Conservation (phyloP, 768 basidiomycete genomes). For the Lactarius vividus region DNA sequence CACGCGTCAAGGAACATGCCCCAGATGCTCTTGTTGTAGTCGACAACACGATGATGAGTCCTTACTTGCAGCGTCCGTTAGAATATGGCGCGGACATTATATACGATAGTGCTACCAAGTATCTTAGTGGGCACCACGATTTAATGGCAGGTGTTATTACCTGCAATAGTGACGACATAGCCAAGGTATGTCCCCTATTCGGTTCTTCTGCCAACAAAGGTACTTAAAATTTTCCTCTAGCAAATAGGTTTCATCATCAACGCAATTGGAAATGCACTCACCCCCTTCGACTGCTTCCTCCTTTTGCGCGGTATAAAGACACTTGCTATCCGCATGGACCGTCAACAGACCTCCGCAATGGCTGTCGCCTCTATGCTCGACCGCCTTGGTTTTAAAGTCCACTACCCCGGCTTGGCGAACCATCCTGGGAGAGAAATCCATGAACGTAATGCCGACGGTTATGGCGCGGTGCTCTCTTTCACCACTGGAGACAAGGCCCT, state of each 20-base stretch:
- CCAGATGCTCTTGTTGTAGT: conserved; percentile 83
- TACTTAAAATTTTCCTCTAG: conserved; percentile 39
- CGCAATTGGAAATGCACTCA: conserved; percentile 87
- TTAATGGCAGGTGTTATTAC: conserved; percentile 97
- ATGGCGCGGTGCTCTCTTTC: conserved; percentile 93
- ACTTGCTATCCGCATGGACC: conserved; percentile 91
- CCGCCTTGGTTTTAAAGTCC: conserved; percentile 80
- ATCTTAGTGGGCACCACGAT: conserved; percentile 97
- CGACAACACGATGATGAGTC: conserved; percentile 99
- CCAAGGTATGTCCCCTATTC: conserved; percentile 54
- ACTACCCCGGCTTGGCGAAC: conserved; percentile 84
- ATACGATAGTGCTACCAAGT: conserved; percentile 98
- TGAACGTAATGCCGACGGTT: conserved; percentile 83
- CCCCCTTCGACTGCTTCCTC: conserved; percentile 95
- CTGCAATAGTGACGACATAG: conserved; percentile 88
- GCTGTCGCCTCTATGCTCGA: conserved; percentile 85
- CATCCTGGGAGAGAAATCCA: conserved; percentile 90
- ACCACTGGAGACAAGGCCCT: conserved; percentile 88
- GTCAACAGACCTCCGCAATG: conserved; percentile 81
- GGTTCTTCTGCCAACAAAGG: conserved; percentile 15
- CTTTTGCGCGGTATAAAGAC: conserved; percentile 96
- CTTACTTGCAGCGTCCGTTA: conserved; percentile 91
- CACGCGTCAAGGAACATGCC: conserved; percentile 77
- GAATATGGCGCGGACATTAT: conserved; percentile 97
- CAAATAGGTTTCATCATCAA: conserved; percentile 91